Conservation (phyloP, 371 early-diverging fungal species). For the Rhizopus stolonifer region DNA sequence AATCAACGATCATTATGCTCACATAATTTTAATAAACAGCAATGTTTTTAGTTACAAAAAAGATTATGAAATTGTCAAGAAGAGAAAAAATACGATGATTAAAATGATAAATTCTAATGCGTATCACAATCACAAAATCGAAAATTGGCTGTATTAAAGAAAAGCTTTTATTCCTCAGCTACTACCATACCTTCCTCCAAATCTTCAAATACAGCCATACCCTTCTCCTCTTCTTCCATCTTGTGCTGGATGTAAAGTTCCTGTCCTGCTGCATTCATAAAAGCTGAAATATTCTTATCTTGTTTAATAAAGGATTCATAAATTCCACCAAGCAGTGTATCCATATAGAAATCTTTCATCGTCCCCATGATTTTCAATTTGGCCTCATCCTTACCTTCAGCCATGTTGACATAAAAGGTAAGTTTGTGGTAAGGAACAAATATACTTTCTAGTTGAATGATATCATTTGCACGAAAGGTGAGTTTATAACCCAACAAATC, state of each 20-base stretch:
- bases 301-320: slow-evolving; percentile 67
- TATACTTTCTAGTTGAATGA: slow-evolving; percentile 69
- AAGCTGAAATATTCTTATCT: slow-evolving; percentile 72
- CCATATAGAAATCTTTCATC: slow-evolving; percentile 55
- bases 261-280: slow-evolving; percentile 72
- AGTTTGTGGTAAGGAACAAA: slow-evolving; percentile 57
- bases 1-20: too few species aligned
- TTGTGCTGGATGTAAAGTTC: slow-evolving; percentile 32
- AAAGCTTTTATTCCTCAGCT: too few species aligned
- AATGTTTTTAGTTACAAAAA: too few species aligned
- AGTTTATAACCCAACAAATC: slow-evolving; percentile 75
- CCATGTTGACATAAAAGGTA: slow-evolving; percentile 63
- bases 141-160: too few species aligned
- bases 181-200: too few species aligned
- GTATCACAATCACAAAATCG: too few species aligned
- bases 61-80: too few species aligned
- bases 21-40: too few species aligned
- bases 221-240: background rate
- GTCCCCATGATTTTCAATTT: slow-evolving; percentile 66
- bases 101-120: too few species aligned
- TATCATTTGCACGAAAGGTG: slow-evolving; percentile 65
- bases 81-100: too few species aligned
- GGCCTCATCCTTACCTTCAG: slow-evolving; percentile 21
- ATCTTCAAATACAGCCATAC: too few species aligned
- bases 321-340: slow-evolving; percentile 45